These are phyloP conservation scores for Aspergillus neoniger DNA, from an alignment of 2,329 filamentous ascomycete species.

Conservation along the genomic window DNA sequence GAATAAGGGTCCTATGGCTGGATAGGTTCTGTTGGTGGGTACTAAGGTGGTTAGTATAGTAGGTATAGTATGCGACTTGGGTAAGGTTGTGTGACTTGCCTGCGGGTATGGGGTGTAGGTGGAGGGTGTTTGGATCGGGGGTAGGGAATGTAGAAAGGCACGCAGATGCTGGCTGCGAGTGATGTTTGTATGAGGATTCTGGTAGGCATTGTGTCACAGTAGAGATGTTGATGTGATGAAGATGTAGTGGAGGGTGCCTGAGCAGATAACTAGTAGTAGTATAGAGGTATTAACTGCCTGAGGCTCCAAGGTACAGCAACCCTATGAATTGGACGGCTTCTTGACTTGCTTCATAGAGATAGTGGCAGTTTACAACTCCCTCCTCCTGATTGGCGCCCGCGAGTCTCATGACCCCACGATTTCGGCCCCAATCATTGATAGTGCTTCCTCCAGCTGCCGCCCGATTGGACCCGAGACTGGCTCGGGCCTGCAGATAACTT, in stretches of 20 bases:
- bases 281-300: no score
- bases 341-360: no score
- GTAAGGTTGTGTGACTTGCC: neutral
- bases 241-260: no score
- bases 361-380: no score
- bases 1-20: neutral
- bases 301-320: no score
- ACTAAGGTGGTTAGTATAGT: neutral
- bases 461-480: neutral
- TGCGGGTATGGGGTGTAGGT: neutral
- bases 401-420: no score
- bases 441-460: neutral
- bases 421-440: neutral
- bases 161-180: constrained; percentile 9
- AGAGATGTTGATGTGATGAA: no score
- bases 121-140: neutral
- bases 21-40: neutral
- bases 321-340: no score
- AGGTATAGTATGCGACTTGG: neutral
- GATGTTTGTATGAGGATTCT: constrained; percentile 1
- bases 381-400: no score
- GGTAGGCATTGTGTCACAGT: neutral
- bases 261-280: no score
- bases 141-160: constrained; percentile 16
- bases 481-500: neutral